Conservation (phyloP, 176 grass and related monocot genomes). For the Typha latifolia region DNA sequence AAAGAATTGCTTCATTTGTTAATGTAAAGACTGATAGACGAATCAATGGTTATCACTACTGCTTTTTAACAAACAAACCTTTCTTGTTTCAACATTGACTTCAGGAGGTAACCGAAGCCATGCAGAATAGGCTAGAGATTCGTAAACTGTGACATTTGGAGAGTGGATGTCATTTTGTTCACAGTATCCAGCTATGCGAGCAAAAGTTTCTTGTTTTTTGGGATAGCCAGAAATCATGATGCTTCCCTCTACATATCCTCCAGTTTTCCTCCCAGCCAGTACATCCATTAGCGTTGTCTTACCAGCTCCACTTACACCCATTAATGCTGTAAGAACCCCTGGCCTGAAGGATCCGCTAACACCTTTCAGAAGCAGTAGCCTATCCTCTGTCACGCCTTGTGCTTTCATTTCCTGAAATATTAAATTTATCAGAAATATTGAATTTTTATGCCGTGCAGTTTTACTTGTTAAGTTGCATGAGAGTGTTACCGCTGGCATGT, state of each 20-base stretch:
- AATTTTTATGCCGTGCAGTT: background rate
- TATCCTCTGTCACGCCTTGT: slow-evolving; percentile 47
- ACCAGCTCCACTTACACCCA: slow-evolving; percentile 82
- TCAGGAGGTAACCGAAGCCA: slow-evolving; percentile 42
- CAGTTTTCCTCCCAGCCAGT: slow-evolving; percentile 56
- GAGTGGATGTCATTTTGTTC: slow-evolving; percentile 87
- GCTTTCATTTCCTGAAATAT: slow-evolving; percentile 65
- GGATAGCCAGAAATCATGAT: slow-evolving; percentile 67
- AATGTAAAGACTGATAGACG: background rate
- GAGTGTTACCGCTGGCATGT: slow-evolving; percentile 62
- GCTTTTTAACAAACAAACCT: slow-evolving; percentile 40
- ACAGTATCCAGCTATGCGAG: slow-evolving; percentile 73
- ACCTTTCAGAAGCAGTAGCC: slow-evolving; percentile 54
- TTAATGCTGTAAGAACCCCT: slow-evolving; percentile 67
- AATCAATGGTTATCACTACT: too few species aligned
- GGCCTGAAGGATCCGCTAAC: slow-evolving; percentile 76
- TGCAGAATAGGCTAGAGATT: slow-evolving; percentile 61
- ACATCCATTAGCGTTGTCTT: slow-evolving; percentile 88
- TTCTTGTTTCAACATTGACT: slow-evolving; percentile 54
- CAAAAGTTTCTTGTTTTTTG: slow-evolving; percentile 87
- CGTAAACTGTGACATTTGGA: slow-evolving; percentile 63
- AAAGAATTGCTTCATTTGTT: background rate
- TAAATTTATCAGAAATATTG: slow-evolving; percentile 2
- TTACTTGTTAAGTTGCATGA: background rate
- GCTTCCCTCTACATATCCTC: slow-evolving; percentile 64